Conservation (phyloP, 805 yeast species). For the Candida fluviatilis region DNA sequence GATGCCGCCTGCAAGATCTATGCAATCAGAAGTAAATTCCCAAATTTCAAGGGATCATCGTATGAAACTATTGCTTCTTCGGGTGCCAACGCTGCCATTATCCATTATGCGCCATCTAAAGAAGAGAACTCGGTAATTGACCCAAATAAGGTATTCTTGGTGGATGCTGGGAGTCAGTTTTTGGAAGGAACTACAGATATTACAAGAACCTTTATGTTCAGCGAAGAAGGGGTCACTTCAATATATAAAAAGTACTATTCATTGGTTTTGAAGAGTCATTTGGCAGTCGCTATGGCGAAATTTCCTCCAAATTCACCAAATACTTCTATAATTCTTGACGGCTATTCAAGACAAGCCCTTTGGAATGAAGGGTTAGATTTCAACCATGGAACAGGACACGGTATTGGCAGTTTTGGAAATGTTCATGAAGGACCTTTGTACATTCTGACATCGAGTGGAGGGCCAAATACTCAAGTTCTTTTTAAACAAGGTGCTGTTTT, state of each 20-base stretch:
- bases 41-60: conserved; percentile 62
- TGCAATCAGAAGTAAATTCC: conserved; percentile 48
- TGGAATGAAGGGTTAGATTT: conserved; percentile 84
- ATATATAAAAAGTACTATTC: conserved; percentile 78
- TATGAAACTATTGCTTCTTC: conserved; percentile 75
- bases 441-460: conserved; percentile 53
- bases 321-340: conserved; percentile 73
- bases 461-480: conserved; percentile 44
- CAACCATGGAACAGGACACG: conserved; percentile 96
- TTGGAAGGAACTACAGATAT: conserved; percentile 95
- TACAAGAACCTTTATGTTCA: conserved; percentile 80
- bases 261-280: conserved; percentile 84
- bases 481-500: conserved; percentile 62
- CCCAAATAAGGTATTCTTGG: conserved; percentile 62
- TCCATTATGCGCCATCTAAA: conserved; percentile 69
- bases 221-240: conserved; percentile 20
- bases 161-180: conserved; percentile 91
- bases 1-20: conserved; percentile 60
- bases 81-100: conserved; percentile 71
- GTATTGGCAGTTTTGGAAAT: conserved; percentile 86
- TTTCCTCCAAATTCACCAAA: conserved; percentile 68
- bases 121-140: conserved; percentile 59
- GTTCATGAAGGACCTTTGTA: conserved; percentile 96
- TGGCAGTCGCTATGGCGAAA: conserved; percentile 74
- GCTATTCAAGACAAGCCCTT: conserved; percentile 75